A percentile compares a stretch with the other conserved stretches of the same genome.
Conservation (phyloP, 116 monocot species). For the Phalaenopsis hybrid region DNA sequence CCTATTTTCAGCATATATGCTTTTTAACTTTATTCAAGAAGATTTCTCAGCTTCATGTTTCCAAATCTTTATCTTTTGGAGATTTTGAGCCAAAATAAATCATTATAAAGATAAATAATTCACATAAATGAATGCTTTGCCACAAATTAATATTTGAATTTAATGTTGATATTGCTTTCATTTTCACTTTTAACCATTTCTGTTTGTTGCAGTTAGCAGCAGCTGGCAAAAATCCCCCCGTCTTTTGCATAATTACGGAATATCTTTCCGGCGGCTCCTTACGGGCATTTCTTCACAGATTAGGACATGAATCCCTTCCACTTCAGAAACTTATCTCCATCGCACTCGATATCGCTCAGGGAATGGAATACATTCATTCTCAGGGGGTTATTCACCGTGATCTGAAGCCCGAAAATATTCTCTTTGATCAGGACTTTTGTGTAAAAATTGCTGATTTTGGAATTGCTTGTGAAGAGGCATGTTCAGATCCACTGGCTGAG, state of each 20-base stretch:
- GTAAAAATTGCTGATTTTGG: conserved; percentile 68
- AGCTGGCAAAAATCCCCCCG: conserved; percentile 41
- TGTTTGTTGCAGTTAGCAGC: conserved; percentile 39
- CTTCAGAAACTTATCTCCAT: conserved; percentile 38
- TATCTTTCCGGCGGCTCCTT: conserved; percentile 61
- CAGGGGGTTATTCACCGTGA: conserved; percentile 62
- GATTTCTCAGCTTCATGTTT: background rate
- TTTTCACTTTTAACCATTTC: background rate
- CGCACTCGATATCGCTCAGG: conserved; percentile 45
- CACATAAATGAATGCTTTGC: no score
- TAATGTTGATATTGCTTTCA: background rate
- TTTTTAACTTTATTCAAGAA: background rate
- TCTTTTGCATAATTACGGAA: conserved; percentile 65
- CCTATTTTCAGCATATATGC: background rate
- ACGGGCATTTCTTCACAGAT: conserved; percentile 49
- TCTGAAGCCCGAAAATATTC: conserved; percentile 59
- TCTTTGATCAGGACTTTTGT: conserved; percentile 38
- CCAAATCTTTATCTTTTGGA: background rate
- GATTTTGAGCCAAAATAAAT: no score
- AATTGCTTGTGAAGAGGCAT: conserved; percentile 55
- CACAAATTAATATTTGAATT: background rate
- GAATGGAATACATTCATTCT: conserved; percentile 62
- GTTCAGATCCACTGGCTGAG: conserved; percentile 40
- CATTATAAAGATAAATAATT: no score
- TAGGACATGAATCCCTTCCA: conserved; percentile 42